These are phyloP conservation scores for Jacaranda copaia DNA, from an alignment of 257 asterid genomes.

Conservation along the genomic window DNA sequence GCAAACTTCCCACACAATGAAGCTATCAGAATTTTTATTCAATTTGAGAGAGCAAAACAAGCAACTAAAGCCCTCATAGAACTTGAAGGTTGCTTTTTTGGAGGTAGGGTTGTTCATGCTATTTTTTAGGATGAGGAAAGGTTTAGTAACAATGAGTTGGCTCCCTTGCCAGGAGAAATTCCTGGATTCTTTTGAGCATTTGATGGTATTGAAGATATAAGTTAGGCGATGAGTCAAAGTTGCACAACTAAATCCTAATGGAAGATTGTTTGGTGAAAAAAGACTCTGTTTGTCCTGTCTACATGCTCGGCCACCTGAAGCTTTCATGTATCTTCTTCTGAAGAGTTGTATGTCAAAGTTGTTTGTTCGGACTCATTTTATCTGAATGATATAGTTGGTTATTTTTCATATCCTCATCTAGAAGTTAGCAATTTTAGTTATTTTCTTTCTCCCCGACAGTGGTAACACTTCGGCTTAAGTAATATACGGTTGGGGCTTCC, in stretches of 20 bases:
- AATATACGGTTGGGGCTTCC: background rate
- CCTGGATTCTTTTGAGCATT: slow-evolving; percentile 71
- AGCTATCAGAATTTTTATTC: slow-evolving; percentile 89
- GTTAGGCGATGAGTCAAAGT: background rate
- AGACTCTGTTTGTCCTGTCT: background rate
- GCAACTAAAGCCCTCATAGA: slow-evolving; percentile 93
- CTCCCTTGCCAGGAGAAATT: slow-evolving; percentile 90
- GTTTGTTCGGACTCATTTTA: slow-evolving; percentile 16
- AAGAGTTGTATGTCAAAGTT: background rate
- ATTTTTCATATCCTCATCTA: background rate
- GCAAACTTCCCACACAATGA: slow-evolving; percentile 89
- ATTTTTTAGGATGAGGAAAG: slow-evolving; percentile 86
- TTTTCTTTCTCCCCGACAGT: background rate
- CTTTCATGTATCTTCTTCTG: background rate
- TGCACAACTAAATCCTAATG: background rate
- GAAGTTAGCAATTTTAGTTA: background rate
- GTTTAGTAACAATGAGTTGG: slow-evolving; percentile 83
- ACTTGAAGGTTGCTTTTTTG: slow-evolving; percentile 95
- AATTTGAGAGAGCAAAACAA: slow-evolving; percentile 87
- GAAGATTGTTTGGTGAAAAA: background rate
- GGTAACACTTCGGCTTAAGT: background rate
- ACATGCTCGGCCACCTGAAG: background rate
- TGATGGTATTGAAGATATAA: background rate
- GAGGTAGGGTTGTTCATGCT: slow-evolving; percentile 84
- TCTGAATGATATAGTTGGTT: background rate